Conservation (phyloP, 2,329 filamentous ascomycete genomes). For the Aspergillus eucalypticola region DNA sequence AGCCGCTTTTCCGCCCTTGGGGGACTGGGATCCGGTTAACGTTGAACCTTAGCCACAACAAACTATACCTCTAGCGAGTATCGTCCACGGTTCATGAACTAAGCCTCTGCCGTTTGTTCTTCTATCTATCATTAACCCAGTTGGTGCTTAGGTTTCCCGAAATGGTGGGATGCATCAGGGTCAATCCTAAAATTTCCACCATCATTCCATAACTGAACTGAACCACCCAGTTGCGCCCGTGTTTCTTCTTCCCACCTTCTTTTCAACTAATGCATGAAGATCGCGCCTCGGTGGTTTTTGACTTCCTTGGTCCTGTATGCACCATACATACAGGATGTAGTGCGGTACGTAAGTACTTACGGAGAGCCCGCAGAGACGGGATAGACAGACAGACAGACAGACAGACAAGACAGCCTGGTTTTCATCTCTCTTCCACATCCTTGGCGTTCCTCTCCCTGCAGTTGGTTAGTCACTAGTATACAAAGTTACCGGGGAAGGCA, state of each 20-base stretch:
- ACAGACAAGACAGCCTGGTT: not conserved
- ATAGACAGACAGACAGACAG: not conserved
- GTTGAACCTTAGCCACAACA: conserved; percentile 4
- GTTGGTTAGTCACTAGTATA: not conserved
- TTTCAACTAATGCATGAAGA: conserved; percentile 17
- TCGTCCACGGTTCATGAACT: not conserved
- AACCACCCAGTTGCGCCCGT: conserved; percentile 3
- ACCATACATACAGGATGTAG: not conserved
- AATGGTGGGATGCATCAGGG: conserved; percentile 6
- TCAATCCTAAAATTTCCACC: not conserved
- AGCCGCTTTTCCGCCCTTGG: conserved; percentile 8
- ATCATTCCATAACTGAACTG: not conserved
- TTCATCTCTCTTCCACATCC: not conserved
- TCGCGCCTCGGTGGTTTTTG: conserved; percentile 16
- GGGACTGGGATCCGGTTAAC: not conserved
- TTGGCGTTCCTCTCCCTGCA: conserved; percentile 11
- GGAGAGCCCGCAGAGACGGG: not conserved
- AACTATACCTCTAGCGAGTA: not conserved
- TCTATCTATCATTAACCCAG: not conserved
- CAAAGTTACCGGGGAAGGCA: not conserved
- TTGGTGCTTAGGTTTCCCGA: conserved; percentile 2
- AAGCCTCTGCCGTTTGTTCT: no score
- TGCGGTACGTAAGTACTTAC: not conserved
- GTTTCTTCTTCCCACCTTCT: conserved; percentile 15
- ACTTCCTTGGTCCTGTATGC: not conserved